Evolutionary conservation across 2,329 filamentous ascomycete species (phyloP), one percentile per base, ranked within the genome.

Genomic region (Epichloe uncinata): DNA sequence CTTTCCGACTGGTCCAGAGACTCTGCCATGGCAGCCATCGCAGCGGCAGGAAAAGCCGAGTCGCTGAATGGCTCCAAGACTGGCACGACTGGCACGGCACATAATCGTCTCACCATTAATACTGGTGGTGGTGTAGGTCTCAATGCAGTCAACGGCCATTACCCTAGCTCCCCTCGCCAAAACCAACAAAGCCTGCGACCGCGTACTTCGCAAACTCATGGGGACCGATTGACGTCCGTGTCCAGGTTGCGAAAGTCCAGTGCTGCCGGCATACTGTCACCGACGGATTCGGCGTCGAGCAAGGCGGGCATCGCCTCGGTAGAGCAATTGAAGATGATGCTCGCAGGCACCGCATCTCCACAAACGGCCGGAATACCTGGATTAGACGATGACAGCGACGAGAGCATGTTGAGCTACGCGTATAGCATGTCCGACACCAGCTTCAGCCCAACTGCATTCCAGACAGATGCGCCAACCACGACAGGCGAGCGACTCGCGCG

Each of bases 1-100:
- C 69, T 88, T 51, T 72, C 78, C 18, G 79, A 86, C 45, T 96
- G 91, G 91, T 84, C 81, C 38, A 82, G 82, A 60, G 89, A 95
- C 20, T 68, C 73, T 13, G 85, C 85, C 34, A 70, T 93, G 48
- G 77, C 82, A 11, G 73, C 78, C 37, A 75, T 87, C 45, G 80
- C 85, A 52, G 79, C 85, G 50, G 78, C 74, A 46, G 82, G 82
- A 58, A 86, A 83, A 58, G 79, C 85, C 0, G 78, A 79, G 12
- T 95, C 88, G 4, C 69, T 94, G 49, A 85, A 73, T 49, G 88
- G 87, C 20, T 94, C 88, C 3, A 81, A 79, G 54, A 74, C 78
- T 1, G 83, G 78, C 41, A 85, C 79, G 11, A 74, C 72, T 49
- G 72, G 63, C 16, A 75, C 74, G 12, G 57, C 69, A 61, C 57